Evolutionary conservation across 805 yeast species (phyloP), one percentile per base, ranked within the genome.

Genomic region (Pichia phayaonensis): DNA sequence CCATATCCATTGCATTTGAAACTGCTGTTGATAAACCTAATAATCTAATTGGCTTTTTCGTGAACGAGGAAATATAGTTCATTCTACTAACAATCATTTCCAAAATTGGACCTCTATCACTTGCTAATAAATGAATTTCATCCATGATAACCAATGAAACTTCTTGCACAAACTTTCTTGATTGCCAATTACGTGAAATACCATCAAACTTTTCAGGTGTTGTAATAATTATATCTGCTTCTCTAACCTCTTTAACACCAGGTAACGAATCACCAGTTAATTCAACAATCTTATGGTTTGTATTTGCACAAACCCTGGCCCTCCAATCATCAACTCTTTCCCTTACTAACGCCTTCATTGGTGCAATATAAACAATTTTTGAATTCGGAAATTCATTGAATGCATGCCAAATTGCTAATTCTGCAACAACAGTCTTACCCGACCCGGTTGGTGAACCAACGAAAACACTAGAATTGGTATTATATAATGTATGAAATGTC

Each of bases 401-500:
- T 0, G 99, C 97, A 64, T 90, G 92, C 97, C 98, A 94, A 16
- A 94, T 87, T 0, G 98, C 98, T 50, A 94, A 68, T 63, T 94
- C 99, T 0, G 98, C 96, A 27, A 95, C 98, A 34, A 94, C 85
- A 0, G 99, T 94, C 66, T 94, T 94, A 58, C 99, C 99, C 0
- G 97, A 92, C 23, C 99, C 99, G 2, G 99, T 94, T 3, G 99
- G 99, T 0, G 98, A 90, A 11, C 99, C 99, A 43, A 94, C 87
- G 65, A 94, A 86, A 0, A 85, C 90, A 63, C 86, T 86, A 1
- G 84, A 76, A 54, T 85, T 79, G 1, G 84, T 70, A 65, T 94
- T 82, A 69, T 90, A 94, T 44, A 94, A 68, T 0, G 96, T 79
- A 62, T 90, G 96, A 70, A 94, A 94, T 0, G 85, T 79, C 98